Evolutionary conservation across 73 alveolate species (phyloP).

Genomic region (Uronychia setigera): DNA sequence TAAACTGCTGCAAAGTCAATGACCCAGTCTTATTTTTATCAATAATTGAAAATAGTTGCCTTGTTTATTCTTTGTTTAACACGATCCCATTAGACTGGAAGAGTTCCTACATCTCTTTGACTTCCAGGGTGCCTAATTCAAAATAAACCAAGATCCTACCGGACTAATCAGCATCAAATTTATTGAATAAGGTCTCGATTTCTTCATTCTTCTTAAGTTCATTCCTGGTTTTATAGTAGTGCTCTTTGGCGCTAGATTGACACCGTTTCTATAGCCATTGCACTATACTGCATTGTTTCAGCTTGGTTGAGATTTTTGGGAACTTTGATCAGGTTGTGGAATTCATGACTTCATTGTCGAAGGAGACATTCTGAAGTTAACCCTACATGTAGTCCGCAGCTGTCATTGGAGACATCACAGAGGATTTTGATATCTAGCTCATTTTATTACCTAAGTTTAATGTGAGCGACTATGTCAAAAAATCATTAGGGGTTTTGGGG

Average conservation of each 20-base stretch:
- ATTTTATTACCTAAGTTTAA: no score
- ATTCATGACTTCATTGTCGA: no score
- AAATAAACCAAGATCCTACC: no score
- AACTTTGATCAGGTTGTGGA: no score
- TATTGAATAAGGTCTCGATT: conserved; percentile 14
- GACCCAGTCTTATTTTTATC: background rate
- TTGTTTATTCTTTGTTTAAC: background rate
- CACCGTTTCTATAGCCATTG: conserved; percentile 10
- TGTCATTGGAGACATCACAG: no score
- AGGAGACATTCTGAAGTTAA: no score
- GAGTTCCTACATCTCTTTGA: conserved; percentile 3
- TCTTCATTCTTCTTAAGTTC: conserved; percentile 16
- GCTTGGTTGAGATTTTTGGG: no score
- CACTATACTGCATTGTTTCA: background rate
- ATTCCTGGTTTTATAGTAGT: background rate
- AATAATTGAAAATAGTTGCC: background rate
- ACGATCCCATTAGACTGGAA: background rate
- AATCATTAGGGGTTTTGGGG: no score
- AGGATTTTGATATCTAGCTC: no score
- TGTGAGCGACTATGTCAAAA: no score
- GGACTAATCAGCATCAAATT: conserved; percentile 10
- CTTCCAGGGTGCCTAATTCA: conserved; percentile 23
- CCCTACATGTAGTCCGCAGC: no score
- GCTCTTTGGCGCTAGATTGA: conserved; percentile 1
- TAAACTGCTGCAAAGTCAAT: background rate